Conservation (phyloP, 2,329 filamentous ascomycete genomes). For the Davidsoniella neocaledoniae region DNA sequence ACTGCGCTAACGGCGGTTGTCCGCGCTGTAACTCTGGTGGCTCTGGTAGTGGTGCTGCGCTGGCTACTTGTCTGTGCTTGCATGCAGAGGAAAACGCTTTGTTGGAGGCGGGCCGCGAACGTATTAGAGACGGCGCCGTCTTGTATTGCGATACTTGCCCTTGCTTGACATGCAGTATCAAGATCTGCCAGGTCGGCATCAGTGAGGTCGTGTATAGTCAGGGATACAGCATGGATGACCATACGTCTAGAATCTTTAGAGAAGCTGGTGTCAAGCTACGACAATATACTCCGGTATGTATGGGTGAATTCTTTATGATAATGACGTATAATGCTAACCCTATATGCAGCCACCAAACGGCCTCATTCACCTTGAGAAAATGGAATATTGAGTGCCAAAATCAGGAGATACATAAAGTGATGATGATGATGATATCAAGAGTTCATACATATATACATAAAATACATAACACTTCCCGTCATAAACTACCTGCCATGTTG, state of each 20-base stretch:
- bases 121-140: slow-evolving; percentile 65
- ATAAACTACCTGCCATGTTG: no score
- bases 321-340: neutral
- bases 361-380: slow-evolving; percentile 43
- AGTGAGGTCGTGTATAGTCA: slow-evolving; percentile 89
- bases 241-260: slow-evolving; percentile 65
- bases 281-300: slow-evolving; percentile 63
- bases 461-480: no score
- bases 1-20: slow-evolving; percentile 90
- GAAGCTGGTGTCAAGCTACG: slow-evolving; percentile 71
- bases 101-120: slow-evolving; percentile 80
- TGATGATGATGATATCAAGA: no score
- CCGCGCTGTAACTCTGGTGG: slow-evolving; percentile 64
- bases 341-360: slow-evolving; percentile 41
- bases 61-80: slow-evolving; percentile 86
- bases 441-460: no score
- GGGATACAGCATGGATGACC: slow-evolving; percentile 83
- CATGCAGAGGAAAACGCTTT: slow-evolving; percentile 97
- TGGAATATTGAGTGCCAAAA: slow-evolving; percentile 18
- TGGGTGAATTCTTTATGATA: slow-evolving; percentile 21
- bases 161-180: slow-evolving; percentile 94
- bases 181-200: slow-evolving; percentile 94
- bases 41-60: slow-evolving; percentile 44
- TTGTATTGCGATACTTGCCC: slow-evolving; percentile 95
- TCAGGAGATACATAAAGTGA: neutral